Base-by-base conservation (phyloP, 768 basidiomycete genomes). In the Serendipita sp. region DNA sequence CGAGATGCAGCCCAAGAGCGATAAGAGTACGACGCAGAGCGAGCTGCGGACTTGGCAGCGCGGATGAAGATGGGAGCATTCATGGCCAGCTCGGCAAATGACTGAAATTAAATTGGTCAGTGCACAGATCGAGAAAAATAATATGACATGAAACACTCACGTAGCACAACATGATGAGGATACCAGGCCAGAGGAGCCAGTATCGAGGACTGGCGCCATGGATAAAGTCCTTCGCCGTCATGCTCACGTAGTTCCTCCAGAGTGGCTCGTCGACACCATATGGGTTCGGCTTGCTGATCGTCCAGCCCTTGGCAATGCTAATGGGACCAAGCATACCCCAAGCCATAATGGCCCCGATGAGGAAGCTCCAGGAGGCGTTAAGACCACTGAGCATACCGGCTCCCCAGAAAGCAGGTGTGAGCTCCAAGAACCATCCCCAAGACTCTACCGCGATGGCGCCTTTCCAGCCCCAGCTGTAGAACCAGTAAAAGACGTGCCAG, bases 401-500 rank as follows among this genome's bases (percentile, higher is more conserved):
- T 41, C 69, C 71, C 58, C 68, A 67, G 68, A 72, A 72, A 30
- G 71, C 71, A 30, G 71, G 71, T 15, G 71, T 72, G 62, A 47
- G 41, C 16, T 66, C 48, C 34, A 44, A 51, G 38, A 36, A 54
- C 80, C 82, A 84, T 30, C 83, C 81, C 64, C 77, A 83, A 69
- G 82, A 82, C 62, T 84, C 84, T 60, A 82, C 72, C 13, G 74
- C 74, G 66, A 85, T 84, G 71, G 83, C 82, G 68, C 78, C 77
- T 7, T 78, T 80, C 75, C 81, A 83, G n/a, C 82, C 83, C 28
- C 83, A 68, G 51, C 80, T 75, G 71, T 77, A 83, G 30, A 83
- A 74, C n/a, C 80, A 79, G 79, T 82, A 84, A 65, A 82, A 82
- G 63, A 83, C 76, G 68, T 85, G 83, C 83, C 82, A 85, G 69